Base-by-base conservation (phyloP, 306 rosid species). In the Abrus precatorius region DNA sequence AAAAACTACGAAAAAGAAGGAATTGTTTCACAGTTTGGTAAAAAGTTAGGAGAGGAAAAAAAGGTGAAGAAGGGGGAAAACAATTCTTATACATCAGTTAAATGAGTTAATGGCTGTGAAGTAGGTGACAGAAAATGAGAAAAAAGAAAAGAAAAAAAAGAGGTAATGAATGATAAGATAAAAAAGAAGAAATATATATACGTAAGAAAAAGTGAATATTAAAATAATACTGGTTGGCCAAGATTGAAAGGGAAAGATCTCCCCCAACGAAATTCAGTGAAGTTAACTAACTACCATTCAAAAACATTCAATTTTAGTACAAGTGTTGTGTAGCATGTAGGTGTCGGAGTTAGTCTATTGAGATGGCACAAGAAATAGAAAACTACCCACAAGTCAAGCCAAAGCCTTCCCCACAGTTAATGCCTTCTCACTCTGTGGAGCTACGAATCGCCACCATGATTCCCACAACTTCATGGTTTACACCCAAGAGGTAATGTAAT, bases 381-480 rank as follows among this genome's bases (percentile, higher is more conserved):
- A 80, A 71, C 3, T 2, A 14, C 45, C 7, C 47, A 7, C 50
- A 55, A 34, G 9, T 33, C 1, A 62, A 70, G 14, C 50, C 62
- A 20, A 13, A 60, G 27, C 52, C 67, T 57, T 73, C 69, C 33
- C 7, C 36, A 43, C 69, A 82, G 54, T 13, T 20, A 20, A 29
- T 14, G 28, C 13, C 30, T 56, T 5, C 70, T 67, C 49, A 14
- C 1, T 50, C 57, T 43, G 65, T 69, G 82, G 91, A 82, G 60
- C 52, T 78, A 40, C 66, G 62, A 41, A 60, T 68, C 74, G 60
- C 97, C 28, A 63, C 87, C 53, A 77, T 63, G 72, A 82, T 83
- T 72, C 83, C 91, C 8, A n/a, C 86, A 47, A 76, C 88, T 48
- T 91, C 97, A 32, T 94, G 97, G 93, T 90, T 91, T 85, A 90